A percentile compares a stretch with the other conserved stretches of the same genome.
phyloP scores from a whole-genome alignment of 257 asterid species.

The Capsicum chinense region DNA sequence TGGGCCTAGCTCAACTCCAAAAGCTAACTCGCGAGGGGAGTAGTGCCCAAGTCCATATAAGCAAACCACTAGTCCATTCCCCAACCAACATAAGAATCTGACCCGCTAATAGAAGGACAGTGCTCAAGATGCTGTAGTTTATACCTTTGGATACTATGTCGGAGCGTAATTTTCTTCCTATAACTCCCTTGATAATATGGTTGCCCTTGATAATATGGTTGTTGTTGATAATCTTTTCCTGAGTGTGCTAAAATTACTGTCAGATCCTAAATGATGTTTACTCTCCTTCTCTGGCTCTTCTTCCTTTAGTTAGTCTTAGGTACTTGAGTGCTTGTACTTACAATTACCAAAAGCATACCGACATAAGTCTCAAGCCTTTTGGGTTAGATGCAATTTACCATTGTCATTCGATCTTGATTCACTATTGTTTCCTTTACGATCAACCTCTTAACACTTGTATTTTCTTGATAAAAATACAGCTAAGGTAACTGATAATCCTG shows the following conservation, averaged over 20 bases:
- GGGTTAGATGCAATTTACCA: not conserved
- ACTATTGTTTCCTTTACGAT: not conserved
- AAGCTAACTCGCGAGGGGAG: not conserved
- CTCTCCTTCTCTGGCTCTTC: conserved; percentile 1
- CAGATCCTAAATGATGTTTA: not conserved
- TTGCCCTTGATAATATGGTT: not conserved
- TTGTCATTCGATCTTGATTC: conserved; percentile 13
- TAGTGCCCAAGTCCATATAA: not conserved
- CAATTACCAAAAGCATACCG: not conserved
- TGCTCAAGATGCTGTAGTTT: not conserved
- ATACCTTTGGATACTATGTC: not conserved
- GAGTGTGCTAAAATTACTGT: not conserved
- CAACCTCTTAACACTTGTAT: conserved; percentile 11
- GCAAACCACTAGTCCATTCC: not conserved
- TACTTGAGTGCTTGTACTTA: not conserved
- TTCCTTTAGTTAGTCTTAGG: not conserved
- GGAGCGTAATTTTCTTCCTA: not conserved
- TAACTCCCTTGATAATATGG: not conserved
- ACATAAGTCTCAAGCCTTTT: not conserved
- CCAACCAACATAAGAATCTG: not conserved
- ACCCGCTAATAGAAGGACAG: not conserved
- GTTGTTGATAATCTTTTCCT: not conserved
- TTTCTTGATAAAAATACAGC: conserved; percentile 45
- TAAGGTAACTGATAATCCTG: conserved; percentile 86
- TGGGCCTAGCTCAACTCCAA: not conserved